Evolutionary conservation across 2,329 filamentous ascomycete species (phyloP), one percentile per base, ranked within the genome.

Genomic region (Trichoderma afroharzianum): DNA sequence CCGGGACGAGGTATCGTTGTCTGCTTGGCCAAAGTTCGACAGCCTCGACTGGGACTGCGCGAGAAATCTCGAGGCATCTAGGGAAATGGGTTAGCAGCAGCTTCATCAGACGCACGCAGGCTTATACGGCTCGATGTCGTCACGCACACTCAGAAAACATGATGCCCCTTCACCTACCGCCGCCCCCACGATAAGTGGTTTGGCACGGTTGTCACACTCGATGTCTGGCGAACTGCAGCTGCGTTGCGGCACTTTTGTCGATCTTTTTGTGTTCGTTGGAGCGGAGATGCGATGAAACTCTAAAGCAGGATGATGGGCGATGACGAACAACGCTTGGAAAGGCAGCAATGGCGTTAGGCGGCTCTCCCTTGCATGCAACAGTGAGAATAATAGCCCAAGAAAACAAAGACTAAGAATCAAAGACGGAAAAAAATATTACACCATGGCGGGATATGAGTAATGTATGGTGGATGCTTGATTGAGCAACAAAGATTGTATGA

Each of bases 11-110:
- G 76, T 77, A 62, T 81, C 82, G 73, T 82, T 83, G 74, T 83
- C 89, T 72, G 88, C 82, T 80, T 92, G 88, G 83, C 85, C 88
- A 73, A 94, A 90, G 80, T 85, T 90, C 76, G 92, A 93, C 78
- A 98, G 86, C 74, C 94, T 92, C 73, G 95, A 97, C 85, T 97
- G 95, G 76, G 95, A 98, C 88, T 98, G 96, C 73, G 95, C 93
- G 77, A 99, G 90, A 81, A 99, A 99, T 77, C 92, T 92, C 76
- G 95, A 98, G 78, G 96, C 96, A 91, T 98, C 96, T 98, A 79
- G 68, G 26, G 63, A 32, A n/a, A 68, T 39, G 62, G 9, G 73
- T 79, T 68, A 78, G 76, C 64, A 53, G 28, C 53, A 50, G 36
- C 61, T 50, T 30, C 62, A 18, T 39, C 43, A 59, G 55, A 43